These are phyloP conservation scores for Monosporascus cannonballus DNA, from an alignment of 2,329 filamentous ascomycete species.

Conservation along the genomic window DNA sequence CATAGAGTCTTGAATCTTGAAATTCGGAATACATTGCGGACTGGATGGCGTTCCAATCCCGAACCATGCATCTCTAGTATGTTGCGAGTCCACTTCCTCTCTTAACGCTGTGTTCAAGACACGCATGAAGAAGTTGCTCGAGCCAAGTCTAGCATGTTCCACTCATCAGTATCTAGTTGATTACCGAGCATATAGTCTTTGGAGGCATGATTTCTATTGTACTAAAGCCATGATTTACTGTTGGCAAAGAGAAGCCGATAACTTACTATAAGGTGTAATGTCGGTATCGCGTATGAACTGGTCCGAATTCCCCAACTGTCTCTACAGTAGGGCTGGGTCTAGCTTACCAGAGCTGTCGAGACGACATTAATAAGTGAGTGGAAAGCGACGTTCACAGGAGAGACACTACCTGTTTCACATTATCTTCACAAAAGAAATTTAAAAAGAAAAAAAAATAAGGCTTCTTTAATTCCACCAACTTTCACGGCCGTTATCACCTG, in stretches of 20 bases:
- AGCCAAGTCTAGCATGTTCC: conserved; percentile 23
- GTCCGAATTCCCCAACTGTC: not conserved
- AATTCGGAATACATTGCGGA: conserved; percentile 26
- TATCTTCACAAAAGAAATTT: not conserved
- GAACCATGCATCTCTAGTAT: conserved; percentile 32
- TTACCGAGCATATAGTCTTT: not conserved
- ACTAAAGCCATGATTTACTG: not conserved
- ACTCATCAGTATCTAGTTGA: not conserved
- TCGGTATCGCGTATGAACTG: not conserved
- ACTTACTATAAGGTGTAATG: not conserved
- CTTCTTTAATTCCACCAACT: not conserved
- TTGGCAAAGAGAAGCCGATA: not conserved
- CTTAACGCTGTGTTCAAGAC: conserved; percentile 39
- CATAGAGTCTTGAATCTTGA: conserved; percentile 10
- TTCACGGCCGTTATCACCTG: not conserved
- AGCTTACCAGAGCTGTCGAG: not conserved
- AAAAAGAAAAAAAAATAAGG: no score
- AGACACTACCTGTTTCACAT: not conserved
- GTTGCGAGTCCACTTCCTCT: conserved; percentile 37
- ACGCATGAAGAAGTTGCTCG: conserved; percentile 46
- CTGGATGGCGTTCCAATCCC: conserved; percentile 36
- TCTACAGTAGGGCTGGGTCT: not conserved
- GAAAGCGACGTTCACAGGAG: not conserved
- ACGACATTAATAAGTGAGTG: conserved; percentile 1
- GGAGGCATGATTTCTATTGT: not conserved